Conservation (phyloP, 371 early-diverging fungal genomes). For the Caulochytrium protostelioides region DNA sequence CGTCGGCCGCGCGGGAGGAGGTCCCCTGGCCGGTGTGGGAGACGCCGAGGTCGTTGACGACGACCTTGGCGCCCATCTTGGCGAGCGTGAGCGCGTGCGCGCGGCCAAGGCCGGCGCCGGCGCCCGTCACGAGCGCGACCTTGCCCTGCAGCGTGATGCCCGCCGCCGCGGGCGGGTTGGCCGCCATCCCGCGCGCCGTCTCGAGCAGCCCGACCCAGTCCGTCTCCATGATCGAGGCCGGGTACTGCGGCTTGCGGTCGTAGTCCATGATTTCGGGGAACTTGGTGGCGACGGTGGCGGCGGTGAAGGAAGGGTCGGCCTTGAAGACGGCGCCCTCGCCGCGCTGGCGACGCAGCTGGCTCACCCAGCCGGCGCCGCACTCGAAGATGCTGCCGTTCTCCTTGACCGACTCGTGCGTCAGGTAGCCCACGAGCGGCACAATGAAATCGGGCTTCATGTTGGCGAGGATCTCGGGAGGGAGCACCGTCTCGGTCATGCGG, state of each 20-base stretch:
- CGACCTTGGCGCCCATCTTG: slow-evolving; percentile 45
- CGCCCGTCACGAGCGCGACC: slow-evolving; percentile 77
- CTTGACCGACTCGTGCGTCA: slow-evolving; percentile 64
- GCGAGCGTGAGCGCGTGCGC: slow-evolving; percentile 69
- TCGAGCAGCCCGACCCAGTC: slow-evolving; percentile 66
- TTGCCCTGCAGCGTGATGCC: slow-evolving; percentile 58
- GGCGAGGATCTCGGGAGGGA: slow-evolving; percentile 81
- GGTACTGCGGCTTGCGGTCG: slow-evolving; percentile 41
- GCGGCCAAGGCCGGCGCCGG: slow-evolving; percentile 74
- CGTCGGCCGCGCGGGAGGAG: slow-evolving; percentile 30
- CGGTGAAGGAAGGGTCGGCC: slow-evolving; percentile 64
- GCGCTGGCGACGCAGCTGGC: slow-evolving; percentile 84
- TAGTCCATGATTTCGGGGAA: slow-evolving; percentile 19
- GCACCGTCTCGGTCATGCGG: slow-evolving; percentile 89
- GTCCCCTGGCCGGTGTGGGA: slow-evolving; percentile 20
- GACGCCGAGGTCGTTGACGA: slow-evolving; percentile 78
- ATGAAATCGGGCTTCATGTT: slow-evolving; percentile 89
- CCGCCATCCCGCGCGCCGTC: slow-evolving; percentile 35
- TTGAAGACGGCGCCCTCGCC: slow-evolving; percentile 77
- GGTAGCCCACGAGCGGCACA: slow-evolving; percentile 81
- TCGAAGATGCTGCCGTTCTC: slow-evolving; percentile 70
- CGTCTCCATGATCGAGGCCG: slow-evolving; percentile 50
- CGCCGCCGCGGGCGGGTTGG: slow-evolving; percentile 28
- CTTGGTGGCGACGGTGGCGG: slow-evolving; percentile 41
- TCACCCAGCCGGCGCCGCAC: slow-evolving; percentile 82